Evolutionary conservation across 768 basidiomycete genomes (phyloP).

Genomic region (Boletus reticuloceps): DNA sequence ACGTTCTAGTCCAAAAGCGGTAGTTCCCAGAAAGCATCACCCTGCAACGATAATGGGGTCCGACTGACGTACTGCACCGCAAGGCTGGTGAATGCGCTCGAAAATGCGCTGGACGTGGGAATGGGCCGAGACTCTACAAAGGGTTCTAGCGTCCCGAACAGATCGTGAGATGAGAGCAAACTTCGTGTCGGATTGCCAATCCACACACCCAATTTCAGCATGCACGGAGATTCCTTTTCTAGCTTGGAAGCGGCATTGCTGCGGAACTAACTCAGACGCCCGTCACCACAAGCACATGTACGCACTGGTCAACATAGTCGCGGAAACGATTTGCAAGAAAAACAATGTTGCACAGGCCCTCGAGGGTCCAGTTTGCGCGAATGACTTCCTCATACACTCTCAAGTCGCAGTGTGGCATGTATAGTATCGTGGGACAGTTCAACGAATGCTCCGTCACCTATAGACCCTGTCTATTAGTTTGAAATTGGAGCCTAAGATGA

Average conservation of each 20-base stretch:
- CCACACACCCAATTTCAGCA: constrained; percentile 53
- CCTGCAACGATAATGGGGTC: constrained; percentile 19
- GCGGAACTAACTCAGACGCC: constrained; percentile 16
- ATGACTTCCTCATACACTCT: constrained; percentile 66
- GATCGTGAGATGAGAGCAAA: constrained; percentile 10
- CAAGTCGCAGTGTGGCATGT: constrained; percentile 80
- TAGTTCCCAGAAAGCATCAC: constrained; percentile 26
- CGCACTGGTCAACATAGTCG: constrained; percentile 68
- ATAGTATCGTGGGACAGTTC: constrained; percentile 55
- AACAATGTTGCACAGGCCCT: constrained; percentile 45
- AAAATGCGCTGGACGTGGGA: constrained; percentile 47
- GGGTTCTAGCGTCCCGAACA: constrained; percentile 39
- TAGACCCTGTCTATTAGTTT: constrained; percentile 6
- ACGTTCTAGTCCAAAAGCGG: background rate
- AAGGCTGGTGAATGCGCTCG: constrained; percentile 67
- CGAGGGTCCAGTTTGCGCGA: constrained; percentile 55
- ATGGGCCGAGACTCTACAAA: constrained; percentile 46
- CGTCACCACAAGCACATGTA: background rate
- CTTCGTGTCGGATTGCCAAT: background rate
- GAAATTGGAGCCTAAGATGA: constrained; percentile 5
- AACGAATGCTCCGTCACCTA: constrained; percentile 36
- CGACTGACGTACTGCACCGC: constrained; percentile 50
- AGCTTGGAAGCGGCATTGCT: constrained; percentile 56
- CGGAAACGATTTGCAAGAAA: constrained; percentile 64
- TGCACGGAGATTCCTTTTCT: constrained; percentile 48